A percentile compares a stretch with the other conserved stretches of the same genome.
Conservation (phyloP, 2,329 filamentous ascomycete genomes). For the Colletotrichum cereale region DNA sequence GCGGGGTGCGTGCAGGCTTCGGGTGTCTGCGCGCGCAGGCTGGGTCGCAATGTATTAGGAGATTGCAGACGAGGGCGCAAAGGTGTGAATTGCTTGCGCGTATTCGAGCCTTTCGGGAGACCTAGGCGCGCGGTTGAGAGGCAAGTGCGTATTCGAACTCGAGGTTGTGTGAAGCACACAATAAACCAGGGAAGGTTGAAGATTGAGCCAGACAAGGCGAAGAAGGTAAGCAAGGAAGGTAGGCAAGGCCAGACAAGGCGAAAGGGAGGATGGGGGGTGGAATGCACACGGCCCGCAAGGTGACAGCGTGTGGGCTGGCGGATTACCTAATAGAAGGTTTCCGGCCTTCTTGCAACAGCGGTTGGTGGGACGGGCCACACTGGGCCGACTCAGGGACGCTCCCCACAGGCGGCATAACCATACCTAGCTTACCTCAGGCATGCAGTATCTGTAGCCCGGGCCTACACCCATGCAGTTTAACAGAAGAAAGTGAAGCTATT, state of each 20-base stretch:
- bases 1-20: slow-evolving; percentile 11
- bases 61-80: background rate
- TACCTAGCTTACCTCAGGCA: background rate
- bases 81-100: background rate
- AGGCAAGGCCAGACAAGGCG: slow-evolving; percentile 16
- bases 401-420: background rate
- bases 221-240: slow-evolving; percentile 2
- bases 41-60: background rate
- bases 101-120: background rate
- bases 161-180: slow-evolving; percentile 12
- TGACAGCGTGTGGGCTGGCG: background rate
- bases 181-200: slow-evolving; percentile 15
- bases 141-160: slow-evolving; percentile 5
- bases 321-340: slow-evolving; percentile 18
- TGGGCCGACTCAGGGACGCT: background rate
- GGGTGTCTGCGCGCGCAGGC: slow-evolving; percentile 5
- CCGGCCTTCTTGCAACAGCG: background rate
- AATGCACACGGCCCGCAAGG: slow-evolving; percentile 6
- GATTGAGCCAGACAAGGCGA: slow-evolving; percentile 5
- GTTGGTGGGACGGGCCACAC: background rate
- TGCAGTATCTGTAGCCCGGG: background rate
- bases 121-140: background rate
- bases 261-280: slow-evolving; percentile 1
- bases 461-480: slow-evolving; percentile 1
- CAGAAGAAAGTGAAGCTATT: background rate